Conservation (phyloP, 768 basidiomycete genomes). For the Mycena sanguinolenta region DNA sequence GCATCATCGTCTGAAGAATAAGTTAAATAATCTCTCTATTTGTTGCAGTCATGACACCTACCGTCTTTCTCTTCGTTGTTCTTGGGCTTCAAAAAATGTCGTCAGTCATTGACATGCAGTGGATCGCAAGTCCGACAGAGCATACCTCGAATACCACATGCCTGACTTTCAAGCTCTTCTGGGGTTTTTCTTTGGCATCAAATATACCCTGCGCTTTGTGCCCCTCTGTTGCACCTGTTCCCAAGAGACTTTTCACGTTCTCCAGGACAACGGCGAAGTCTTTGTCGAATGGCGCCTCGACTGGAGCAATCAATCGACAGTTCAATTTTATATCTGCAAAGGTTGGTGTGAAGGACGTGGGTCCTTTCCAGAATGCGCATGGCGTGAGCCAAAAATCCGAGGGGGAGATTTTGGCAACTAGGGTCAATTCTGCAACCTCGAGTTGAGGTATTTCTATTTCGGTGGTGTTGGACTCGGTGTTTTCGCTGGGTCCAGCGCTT, state of each 20-base stretch:
- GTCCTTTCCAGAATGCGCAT: background rate
- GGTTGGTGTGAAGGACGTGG: background rate
- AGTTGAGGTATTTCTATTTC: background rate
- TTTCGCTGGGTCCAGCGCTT: background rate
- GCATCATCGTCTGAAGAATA: background rate
- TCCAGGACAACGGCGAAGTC: background rate
- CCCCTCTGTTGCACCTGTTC: background rate
- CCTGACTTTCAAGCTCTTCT: background rate
- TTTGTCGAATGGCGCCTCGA: background rate
- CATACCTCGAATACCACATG: slow-evolving; percentile 16
- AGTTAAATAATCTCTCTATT: background rate
- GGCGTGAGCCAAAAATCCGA: background rate
- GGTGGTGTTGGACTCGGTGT: too few species aligned
- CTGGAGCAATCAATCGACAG: background rate
- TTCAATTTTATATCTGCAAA: slow-evolving; percentile 5
- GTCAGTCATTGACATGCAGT: too few species aligned
- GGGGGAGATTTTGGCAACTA: background rate
- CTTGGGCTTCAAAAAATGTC: too few species aligned
- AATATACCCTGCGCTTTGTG: background rate
- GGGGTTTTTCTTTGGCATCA: background rate
- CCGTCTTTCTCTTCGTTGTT: background rate
- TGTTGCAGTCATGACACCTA: background rate
- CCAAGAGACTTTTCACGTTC: slow-evolving; percentile 1
- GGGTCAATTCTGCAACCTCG: background rate
- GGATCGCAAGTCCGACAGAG: background rate